Percentiles rank a stretch among this genome's conserved stretches.
phyloP scores from a whole-genome alignment of 1,139 yeast species.

The Scheffersomyces titani region DNA sequence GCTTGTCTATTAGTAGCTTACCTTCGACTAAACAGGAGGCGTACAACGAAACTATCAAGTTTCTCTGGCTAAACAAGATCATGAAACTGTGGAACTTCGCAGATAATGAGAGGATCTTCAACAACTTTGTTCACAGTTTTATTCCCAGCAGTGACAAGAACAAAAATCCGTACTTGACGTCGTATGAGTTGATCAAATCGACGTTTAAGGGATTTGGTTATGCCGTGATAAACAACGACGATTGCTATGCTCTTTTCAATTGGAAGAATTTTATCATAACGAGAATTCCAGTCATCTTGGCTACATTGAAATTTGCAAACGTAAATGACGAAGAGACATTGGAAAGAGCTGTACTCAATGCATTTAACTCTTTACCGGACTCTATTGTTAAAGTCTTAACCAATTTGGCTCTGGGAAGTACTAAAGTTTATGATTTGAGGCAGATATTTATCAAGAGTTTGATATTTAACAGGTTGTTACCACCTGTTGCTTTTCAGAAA shows the following conservation, averaged over 20 bases:
- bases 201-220: conserved; percentile 22
- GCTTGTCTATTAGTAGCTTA: conserved; percentile 7
- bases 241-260: conserved; percentile 28
- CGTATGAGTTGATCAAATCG: conserved; percentile 22
- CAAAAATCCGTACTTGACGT: conserved; percentile 12
- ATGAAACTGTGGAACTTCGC: conserved; percentile 28
- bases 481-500: conserved; percentile 42
- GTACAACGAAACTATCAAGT: conserved; percentile 13
- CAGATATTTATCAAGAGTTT: conserved; percentile 59
- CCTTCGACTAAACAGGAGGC: conserved; percentile 5
- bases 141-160: conserved; percentile 7
- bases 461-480: conserved; percentile 34
- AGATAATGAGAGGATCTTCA: conserved; percentile 13
- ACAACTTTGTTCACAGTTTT: conserved; percentile 11
- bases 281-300: conserved; percentile 26
- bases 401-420: conserved; percentile 8
- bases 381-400: conserved; percentile 8
- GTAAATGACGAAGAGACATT: conserved; percentile 8
- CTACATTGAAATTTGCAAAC: conserved; percentile 13
- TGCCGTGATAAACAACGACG: conserved; percentile 17
- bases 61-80: conserved; percentile 29
- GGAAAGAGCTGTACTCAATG: conserved; percentile 15
- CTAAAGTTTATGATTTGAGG: conserved; percentile 49
- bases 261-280: conserved; percentile 39
- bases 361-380: conserved; percentile 16